A percentile compares a stretch with the other conserved stretches of the same genome.
Conservation (phyloP, 345 rosid genomes). For the Salix exigua region DNA sequence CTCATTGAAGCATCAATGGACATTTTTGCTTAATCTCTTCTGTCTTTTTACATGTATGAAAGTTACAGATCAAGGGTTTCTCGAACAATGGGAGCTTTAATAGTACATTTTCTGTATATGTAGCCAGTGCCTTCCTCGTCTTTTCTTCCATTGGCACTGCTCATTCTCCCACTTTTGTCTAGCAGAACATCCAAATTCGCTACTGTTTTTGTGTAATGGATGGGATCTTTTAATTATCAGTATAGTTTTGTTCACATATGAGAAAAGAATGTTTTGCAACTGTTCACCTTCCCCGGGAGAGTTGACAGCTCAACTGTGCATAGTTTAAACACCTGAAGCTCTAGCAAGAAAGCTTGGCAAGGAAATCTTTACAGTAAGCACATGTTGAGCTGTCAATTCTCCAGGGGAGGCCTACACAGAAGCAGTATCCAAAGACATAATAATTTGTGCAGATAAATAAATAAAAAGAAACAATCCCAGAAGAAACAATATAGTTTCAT, state of each 20-base stretch:
- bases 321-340: no score
- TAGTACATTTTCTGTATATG: constrained; percentile 10
- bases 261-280: background rate
- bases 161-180: constrained; percentile 33
- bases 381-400: no score
- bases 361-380: no score
- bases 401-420: no score
- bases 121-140: constrained; percentile 8
- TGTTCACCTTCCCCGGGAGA: background rate
- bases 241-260: constrained; percentile 7
- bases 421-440: no score
- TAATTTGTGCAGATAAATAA: no score
- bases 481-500: no score
- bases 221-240: background rate
- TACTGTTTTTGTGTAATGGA: constrained; percentile 26
- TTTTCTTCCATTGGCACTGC: constrained; percentile 22
- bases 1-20: constrained; percentile 17
- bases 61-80: constrained; percentile 39
- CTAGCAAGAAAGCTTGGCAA: no score
- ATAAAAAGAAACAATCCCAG: no score
- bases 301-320: background rate
- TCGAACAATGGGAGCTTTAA: constrained; percentile 32
- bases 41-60: constrained; percentile 35
- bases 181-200: constrained; percentile 28
- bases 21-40: constrained; percentile 9